Base-by-base conservation (phyloP, 768 basidiomycete genomes). In the Kwoniella sp. region DNA sequence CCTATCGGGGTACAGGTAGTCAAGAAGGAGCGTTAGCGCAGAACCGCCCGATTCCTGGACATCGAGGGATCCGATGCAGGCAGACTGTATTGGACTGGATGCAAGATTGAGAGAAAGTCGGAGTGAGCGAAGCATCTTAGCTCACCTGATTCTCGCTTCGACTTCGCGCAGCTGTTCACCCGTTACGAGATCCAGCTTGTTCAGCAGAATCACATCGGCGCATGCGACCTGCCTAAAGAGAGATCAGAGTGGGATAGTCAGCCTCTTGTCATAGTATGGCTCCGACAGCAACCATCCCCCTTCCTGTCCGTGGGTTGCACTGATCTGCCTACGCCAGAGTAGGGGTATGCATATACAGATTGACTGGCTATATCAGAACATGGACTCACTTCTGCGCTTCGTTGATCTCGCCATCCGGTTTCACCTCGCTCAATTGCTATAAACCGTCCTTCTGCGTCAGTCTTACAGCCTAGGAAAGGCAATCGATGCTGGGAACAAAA, bases 181-280 rank as follows among this genome's bases (percentile, higher is more conserved):
- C 0, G 84, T 74, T 1, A 87, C 88, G 9, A 97, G 83, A 73
- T 97, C 95, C 28, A 84, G 83, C 83, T 99, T 99, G 84, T 99
- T 99, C 29, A 99, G 82, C 28, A 99, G 81, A 38, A 98, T 85
- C 26, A 95, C 89, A 75, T 99, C 96, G 26, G 95, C 88, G 38
- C 88, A 89, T 0, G 92, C 95, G 53, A 98, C 89, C 84, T 99
- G 96, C 58, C 94, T 96, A 73, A 2, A 2, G n/a, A 26, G 0
- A 22, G 0, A 2, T 2, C 5, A 1, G 34, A 56, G 50, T 22
- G 22, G n/a, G 12, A 28, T 9, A 37, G n/a, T 57, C 28, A 51
- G 55, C 50, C 17, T 4, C 11, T 37, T 2, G 23, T n/a, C 30
- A n/a, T n/a, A n/a, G n/a, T n/a, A n/a, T n/a, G n/a, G n/a, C n/a